Evolutionary conservation across 208 protist species (phyloP).

Genomic region (Acanthamoeba lenticulata): DNA sequence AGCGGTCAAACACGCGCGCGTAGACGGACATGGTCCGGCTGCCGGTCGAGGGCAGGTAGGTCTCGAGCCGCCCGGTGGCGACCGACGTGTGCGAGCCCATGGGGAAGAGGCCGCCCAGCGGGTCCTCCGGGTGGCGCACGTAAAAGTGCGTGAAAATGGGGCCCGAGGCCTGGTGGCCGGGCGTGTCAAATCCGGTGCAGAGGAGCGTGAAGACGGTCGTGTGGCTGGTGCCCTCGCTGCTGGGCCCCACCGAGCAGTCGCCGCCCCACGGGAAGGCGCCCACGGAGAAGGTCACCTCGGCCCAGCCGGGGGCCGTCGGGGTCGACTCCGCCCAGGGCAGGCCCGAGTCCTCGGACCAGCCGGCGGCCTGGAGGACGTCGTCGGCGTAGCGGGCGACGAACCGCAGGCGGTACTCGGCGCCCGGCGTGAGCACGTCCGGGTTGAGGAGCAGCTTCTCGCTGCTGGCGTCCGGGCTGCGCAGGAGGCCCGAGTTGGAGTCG

Average conservation of each 20-base stretch:
- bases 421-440: slow-evolving; percentile 11
- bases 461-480: background rate
- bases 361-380: background rate
- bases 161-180: background rate
- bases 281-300: background rate
- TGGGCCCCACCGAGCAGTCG: background rate
- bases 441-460: background rate
- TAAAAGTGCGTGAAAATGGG: background rate
- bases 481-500: background rate
- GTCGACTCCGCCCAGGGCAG: slow-evolving; percentile 8
- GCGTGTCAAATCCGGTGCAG: background rate
- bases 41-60: slow-evolving; percentile 7
- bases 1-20: background rate
- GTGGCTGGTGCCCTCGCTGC: background rate
- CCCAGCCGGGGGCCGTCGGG: background rate
- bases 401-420: background rate
- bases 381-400: background rate
- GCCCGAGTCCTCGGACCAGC: background rate
- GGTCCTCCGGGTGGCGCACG: background rate
- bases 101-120: background rate
- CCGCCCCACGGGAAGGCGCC: slow-evolving; percentile 14
- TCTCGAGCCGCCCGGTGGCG: background rate
- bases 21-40: background rate
- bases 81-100: background rate
- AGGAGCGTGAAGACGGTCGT: background rate